phyloP scores from a whole-genome alignment of 768 basidiomycete genomes.

The Roridomyces roridus region DNA sequence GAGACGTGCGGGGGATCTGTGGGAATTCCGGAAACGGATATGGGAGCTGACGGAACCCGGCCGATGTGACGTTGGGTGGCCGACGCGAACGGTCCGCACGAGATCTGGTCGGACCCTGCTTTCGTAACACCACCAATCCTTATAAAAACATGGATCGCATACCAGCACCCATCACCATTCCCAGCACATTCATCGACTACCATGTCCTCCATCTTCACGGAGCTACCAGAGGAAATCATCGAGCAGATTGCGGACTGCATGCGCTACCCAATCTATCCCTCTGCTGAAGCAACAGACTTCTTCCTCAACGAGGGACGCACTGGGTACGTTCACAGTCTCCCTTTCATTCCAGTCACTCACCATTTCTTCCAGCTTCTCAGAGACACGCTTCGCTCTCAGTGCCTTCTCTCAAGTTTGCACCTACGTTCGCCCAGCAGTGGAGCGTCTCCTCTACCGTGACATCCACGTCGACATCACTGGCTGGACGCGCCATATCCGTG shows the following conservation, averaged over 20 bases:
- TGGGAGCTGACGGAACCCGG: no score
- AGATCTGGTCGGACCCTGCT: no score
- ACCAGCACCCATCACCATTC: background rate
- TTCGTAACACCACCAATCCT: background rate
- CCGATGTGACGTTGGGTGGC: no score
- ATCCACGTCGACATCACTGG: constrained; percentile 34
- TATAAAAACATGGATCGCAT: background rate
- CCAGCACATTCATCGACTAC: background rate
- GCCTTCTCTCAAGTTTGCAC: constrained; percentile 32
- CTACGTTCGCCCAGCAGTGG: constrained; percentile 25
- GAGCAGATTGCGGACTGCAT: constrained; percentile 31
- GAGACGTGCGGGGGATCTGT: no score
- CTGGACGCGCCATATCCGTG: constrained; percentile 27
- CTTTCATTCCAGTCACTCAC: constrained; percentile 10
- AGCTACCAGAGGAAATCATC: constrained; percentile 32
- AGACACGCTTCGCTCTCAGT: constrained; percentile 31
- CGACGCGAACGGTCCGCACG: no score
- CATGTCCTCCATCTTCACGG: constrained; percentile 9
- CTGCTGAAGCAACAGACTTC: constrained; percentile 25
- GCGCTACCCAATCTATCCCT: constrained; percentile 25
- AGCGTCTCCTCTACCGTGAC: constrained; percentile 34
- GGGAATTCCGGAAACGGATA: no score
- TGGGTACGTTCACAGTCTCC: constrained; percentile 16
- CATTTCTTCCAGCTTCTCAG: constrained; percentile 25
- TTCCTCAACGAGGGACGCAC: constrained; percentile 12